Percentiles rank a stretch among this genome's conserved stretches.
These are phyloP conservation scores for Claviceps sp. DNA, from an alignment of 2,329 filamentous ascomycete species.

Conservation along the genomic window DNA sequence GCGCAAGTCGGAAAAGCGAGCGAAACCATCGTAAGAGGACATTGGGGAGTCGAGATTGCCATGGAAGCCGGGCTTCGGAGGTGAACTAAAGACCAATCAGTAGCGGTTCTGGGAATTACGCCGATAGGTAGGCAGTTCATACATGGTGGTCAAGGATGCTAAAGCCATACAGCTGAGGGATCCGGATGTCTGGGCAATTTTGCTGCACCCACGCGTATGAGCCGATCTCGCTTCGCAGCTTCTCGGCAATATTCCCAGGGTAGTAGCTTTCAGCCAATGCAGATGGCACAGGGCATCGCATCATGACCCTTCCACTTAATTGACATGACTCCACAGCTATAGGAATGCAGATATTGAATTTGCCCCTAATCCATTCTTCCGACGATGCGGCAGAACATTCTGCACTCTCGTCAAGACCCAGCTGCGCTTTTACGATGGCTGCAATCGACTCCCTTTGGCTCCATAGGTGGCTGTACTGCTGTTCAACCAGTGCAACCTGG, in stretches of 20 bases:
- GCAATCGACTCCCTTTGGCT: conserved; percentile 8
- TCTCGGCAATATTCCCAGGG: conserved; percentile 29
- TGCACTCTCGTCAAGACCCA: conserved; percentile 12
- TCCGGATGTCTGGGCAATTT: conserved; percentile 13
- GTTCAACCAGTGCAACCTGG: neutral
- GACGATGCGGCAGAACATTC: conserved; percentile 12
- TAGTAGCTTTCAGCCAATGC: conserved; percentile 23
- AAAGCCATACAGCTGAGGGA: conserved; percentile 14
- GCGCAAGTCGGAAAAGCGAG: conserved; percentile 1
- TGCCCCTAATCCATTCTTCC: conserved; percentile 18
- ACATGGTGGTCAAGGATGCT: conserved; percentile 8
- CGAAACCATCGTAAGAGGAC: conserved; percentile 1
- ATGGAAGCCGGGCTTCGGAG: conserved; percentile 6
- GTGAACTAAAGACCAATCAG: conserved; percentile 7
- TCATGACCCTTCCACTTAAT: conserved; percentile 13
- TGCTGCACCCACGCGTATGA: conserved; percentile 15
- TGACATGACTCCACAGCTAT: conserved; percentile 14
- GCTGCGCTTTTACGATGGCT: conserved; percentile 12
- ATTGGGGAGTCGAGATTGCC: conserved; percentile 3
- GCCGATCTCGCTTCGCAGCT: conserved; percentile 19
- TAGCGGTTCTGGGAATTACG: neutral
- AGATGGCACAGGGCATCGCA: conserved; percentile 19
- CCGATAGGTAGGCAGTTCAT: neutral
- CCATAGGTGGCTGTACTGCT: conserved; percentile 1
- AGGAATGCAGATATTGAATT: conserved; percentile 22